Evolutionary conservation across 257 asterid species (phyloP).

Genomic region (Solanum pennellii): DNA sequence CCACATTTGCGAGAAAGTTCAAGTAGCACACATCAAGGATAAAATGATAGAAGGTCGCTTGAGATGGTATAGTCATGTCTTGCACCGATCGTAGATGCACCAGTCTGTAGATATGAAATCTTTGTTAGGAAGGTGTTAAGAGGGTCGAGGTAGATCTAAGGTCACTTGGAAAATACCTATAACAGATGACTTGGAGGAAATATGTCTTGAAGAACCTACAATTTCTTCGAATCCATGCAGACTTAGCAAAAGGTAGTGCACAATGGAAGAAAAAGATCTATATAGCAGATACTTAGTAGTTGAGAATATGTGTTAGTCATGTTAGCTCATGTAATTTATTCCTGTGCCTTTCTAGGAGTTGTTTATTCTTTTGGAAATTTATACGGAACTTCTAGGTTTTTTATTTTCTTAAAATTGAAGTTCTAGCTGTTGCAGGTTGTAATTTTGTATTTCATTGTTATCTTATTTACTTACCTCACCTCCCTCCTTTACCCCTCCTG

Average conservation of each 20-base stretch:
- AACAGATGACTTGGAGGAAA: neutral
- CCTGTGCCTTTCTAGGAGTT: neutral
- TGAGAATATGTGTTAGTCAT: neutral
- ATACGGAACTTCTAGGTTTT: neutral
- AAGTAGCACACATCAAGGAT: neutral
- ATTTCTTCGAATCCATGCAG: neutral
- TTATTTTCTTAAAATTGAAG: neutral
- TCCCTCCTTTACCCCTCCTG: neutral
- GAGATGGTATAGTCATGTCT: neutral
- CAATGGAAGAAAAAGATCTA: neutral
- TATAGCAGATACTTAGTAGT: neutral
- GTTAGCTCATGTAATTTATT: neutral
- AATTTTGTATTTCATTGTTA: neutral
- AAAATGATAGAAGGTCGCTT: neutral
- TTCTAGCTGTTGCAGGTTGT: neutral
- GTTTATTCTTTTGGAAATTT: neutral
- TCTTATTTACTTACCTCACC: neutral
- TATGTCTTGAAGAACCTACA: neutral
- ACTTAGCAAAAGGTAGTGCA: neutral
- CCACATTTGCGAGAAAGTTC: neutral
- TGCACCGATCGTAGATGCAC: neutral
- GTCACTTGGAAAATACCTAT: neutral
- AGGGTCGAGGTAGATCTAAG: neutral
- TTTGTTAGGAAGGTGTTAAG: neutral
- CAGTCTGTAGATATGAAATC: neutral